phyloP scores from a whole-genome alignment of 2,329 filamentous ascomycete species.

The Aspergillus phoenicis region DNA sequence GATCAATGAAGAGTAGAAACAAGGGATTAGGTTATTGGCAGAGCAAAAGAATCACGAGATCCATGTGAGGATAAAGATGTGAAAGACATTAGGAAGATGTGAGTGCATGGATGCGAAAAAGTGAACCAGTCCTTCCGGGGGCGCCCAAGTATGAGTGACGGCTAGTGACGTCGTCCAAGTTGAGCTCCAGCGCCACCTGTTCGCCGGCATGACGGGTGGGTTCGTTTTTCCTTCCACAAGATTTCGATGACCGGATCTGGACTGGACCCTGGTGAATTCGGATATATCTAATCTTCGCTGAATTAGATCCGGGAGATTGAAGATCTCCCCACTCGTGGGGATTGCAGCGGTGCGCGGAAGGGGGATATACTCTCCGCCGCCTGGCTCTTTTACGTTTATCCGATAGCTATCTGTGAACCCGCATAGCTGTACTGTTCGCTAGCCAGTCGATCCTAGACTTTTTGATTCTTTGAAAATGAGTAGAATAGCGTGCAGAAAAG shows the following conservation, averaged over 20 bases:
- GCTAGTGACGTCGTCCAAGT: conserved; percentile 16
- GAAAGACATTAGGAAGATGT: neutral
- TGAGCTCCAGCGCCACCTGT: neutral
- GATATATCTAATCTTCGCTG: neutral
- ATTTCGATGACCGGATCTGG: neutral
- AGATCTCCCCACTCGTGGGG: neutral
- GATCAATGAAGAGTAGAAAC: neutral
- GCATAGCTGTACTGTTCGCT: neutral
- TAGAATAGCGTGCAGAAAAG: too few species aligned
- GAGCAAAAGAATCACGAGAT: neutral
- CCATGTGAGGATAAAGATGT: neutral
- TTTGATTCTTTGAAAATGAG: neutral
- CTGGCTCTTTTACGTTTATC: neutral
- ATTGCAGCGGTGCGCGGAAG: neutral
- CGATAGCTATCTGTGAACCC: neutral
- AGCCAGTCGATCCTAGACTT: neutral
- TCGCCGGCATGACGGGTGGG: neutral
- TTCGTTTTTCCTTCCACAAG: neutral
- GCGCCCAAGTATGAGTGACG: conserved; percentile 4
- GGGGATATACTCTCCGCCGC: conserved; percentile 4
- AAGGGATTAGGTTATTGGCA: neutral
- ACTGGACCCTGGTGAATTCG: neutral
- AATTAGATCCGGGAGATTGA: neutral
- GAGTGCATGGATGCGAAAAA: neutral
- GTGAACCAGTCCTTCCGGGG: neutral